Evolutionary conservation across 495 filamentous ascomycete species (phyloP).

Genomic region (Penicillium samsonianum): DNA sequence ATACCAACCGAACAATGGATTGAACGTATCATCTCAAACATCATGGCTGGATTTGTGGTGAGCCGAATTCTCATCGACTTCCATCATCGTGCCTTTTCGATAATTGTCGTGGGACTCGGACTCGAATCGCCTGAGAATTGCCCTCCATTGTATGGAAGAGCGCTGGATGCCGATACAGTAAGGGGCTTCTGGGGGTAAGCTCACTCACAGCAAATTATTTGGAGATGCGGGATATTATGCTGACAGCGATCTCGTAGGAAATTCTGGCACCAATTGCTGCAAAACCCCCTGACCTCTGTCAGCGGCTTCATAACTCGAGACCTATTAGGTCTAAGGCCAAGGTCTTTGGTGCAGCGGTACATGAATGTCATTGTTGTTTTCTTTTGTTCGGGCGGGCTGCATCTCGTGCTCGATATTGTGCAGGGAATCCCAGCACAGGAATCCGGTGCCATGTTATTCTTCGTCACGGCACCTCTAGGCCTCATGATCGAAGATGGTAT

Average conservation of each 20-base stretch:
- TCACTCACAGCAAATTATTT: neutral
- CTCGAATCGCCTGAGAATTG: slow-evolving; percentile 32
- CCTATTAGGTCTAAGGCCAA: slow-evolving; percentile 23
- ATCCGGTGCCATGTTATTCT: slow-evolving; percentile 36
- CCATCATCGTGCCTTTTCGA: slow-evolving; percentile 22
- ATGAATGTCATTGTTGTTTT: slow-evolving; percentile 36
- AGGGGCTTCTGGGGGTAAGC: slow-evolving; percentile 37
- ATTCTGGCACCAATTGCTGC: slow-evolving; percentile 47
- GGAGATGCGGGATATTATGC: neutral
- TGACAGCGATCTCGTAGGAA: slow-evolving; percentile 25
- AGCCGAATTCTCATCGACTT: slow-evolving; percentile 27
- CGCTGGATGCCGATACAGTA: slow-evolving; percentile 34
- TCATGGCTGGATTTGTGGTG: slow-evolving; percentile 24
- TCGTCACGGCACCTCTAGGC: slow-evolving; percentile 33
- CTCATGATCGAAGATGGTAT: slow-evolving; percentile 33
- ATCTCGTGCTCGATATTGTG: slow-evolving; percentile 34
- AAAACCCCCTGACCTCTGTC: slow-evolving; percentile 31
- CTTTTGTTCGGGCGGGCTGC: slow-evolving; percentile 33
- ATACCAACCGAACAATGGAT: slow-evolving; percentile 24
- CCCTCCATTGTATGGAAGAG: slow-evolving; percentile 37
- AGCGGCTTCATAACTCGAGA: slow-evolving; percentile 27
- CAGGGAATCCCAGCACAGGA: slow-evolving; percentile 25
- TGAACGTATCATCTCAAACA: slow-evolving; percentile 21
- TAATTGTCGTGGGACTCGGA: slow-evolving; percentile 23
- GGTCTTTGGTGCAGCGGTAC: slow-evolving; percentile 29